Evolutionary conservation across 345 rosid species (phyloP), one percentile per base, ranked within the genome.

Genomic region (Citrus inodora): DNA sequence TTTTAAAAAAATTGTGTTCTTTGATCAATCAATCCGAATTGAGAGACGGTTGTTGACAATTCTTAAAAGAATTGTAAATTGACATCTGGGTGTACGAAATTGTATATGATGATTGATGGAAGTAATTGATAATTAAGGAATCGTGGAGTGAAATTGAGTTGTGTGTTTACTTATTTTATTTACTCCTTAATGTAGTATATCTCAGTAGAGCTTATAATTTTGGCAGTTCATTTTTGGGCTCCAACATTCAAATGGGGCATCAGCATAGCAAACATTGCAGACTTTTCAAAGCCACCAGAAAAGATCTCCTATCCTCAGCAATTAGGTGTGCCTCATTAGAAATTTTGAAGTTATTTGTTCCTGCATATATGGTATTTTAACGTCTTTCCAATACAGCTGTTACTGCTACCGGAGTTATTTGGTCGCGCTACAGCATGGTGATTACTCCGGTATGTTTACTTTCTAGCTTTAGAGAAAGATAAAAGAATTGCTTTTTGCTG

Each of bases 231-330:
- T 80, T 89, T 89, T 80, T 89, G 90, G 90, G 92, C 89, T 0
- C 92, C 90, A 5, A 87, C 89, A 13, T 89, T 84, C 69, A 89
- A 87, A 66, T 89, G 92, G 92, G 88, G 81, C 19, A 68, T 89
- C 35, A 89, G 83, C 80, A 80, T 86, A 28, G 89, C 92, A 3
- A 89, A 89, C 71, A 75, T 89, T 81, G 89, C 83, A 0, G 90
- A 87, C 80, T 86, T 86, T 65, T 76, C 85, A 3, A 89, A 82
- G 67, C 92, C 92, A 37, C 84, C 92, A 0, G 92, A 89, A 63
- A 82, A 83, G 22, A 38, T 89, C 51, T 89, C 89, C 0, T 87
- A 86, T 69, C 89, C 90, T 71, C 90, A 86, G 61, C 89, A 87
- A 76, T 71, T 82, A 46, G 91, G 84, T 84, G 70, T 48, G 68